A percentile compares a stretch with the other conserved stretches of the same genome.
Conservation (phyloP, 2,329 filamentous ascomycete genomes). For the Paraphoma sp. region DNA sequence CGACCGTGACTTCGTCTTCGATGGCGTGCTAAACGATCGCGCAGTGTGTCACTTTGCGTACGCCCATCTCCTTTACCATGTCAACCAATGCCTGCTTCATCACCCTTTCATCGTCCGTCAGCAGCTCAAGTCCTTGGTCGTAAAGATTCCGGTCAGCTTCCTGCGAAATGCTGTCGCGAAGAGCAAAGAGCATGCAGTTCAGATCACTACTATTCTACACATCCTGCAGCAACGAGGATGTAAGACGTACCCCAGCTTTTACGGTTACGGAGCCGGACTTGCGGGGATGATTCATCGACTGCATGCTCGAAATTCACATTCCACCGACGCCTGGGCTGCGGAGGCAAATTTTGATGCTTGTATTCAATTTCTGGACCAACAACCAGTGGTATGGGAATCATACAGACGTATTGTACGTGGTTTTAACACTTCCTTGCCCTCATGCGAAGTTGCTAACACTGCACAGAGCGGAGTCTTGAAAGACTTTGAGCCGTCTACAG, state of each 20-base stretch:
- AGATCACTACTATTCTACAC: slow-evolving; percentile 33
- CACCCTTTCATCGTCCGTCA: slow-evolving; percentile 45
- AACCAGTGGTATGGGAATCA: slow-evolving; percentile 7
- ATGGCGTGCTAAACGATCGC: slow-evolving; percentile 22
- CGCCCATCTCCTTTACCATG: slow-evolving; percentile 43
- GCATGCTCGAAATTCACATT: not conserved
- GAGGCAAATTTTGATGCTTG: slow-evolving; percentile 2
- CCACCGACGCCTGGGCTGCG: not conserved
- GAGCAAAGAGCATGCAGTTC: slow-evolving; percentile 37
- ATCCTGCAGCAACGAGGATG: slow-evolving; percentile 22
- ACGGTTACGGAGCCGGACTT: slow-evolving; percentile 43
- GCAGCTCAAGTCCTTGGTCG: slow-evolving; percentile 27
- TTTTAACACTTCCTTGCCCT: too few species aligned
- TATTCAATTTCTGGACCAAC: slow-evolving; percentile 2
- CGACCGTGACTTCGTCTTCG: slow-evolving; percentile 10
- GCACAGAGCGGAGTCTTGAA: slow-evolving; percentile 4
- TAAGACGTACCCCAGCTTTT: slow-evolving; percentile 37
- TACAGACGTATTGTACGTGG: slow-evolving; percentile 6
- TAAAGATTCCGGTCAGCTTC: slow-evolving; percentile 41
- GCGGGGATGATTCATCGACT: slow-evolving; percentile 23
- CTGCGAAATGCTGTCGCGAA: slow-evolving; percentile 29
- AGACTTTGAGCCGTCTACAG: slow-evolving; percentile 4
- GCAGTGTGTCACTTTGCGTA: slow-evolving; percentile 36
- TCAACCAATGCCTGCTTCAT: slow-evolving; percentile 46
- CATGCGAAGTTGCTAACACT: not conserved